Conservation (phyloP, 2,329 filamentous ascomycete genomes). For the Hypoxylon rubiginosum region DNA sequence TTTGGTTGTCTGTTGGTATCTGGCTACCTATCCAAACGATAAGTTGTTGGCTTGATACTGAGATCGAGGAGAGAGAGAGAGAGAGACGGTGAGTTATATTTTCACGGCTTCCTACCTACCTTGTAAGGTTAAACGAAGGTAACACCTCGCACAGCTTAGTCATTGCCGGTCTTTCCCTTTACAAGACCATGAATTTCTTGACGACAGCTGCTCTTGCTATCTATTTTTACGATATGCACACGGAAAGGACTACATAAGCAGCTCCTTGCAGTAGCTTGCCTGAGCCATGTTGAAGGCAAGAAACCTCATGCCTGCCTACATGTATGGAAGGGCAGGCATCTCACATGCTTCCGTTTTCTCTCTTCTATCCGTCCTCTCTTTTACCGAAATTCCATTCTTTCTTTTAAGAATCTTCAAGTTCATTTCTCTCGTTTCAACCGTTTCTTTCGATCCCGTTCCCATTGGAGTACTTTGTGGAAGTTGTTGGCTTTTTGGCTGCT, state of each 20-base stretch:
- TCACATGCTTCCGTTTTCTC: not conserved
- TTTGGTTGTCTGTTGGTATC: constrained; percentile 9
- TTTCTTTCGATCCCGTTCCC: constrained; percentile 35
- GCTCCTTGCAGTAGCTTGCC: not conserved
- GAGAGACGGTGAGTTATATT: not conserved
- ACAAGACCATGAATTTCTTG: not conserved
- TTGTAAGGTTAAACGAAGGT: not conserved
- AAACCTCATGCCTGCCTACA: not conserved
- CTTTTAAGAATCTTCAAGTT: constrained; percentile 26
- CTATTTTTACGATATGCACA: not conserved
- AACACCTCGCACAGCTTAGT: not conserved
- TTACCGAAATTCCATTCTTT: constrained; percentile 6
- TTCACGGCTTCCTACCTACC: not conserved
- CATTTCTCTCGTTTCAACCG: constrained; percentile 40
- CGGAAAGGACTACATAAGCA: not conserved
- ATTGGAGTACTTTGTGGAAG: constrained; percentile 36
- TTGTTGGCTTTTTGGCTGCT: constrained; percentile 28
- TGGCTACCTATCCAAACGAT: not conserved
- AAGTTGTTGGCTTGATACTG: not conserved
- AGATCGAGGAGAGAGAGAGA: not conserved
- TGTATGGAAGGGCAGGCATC: not conserved
- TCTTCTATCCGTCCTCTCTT: not conserved
- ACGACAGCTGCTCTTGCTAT: not conserved
- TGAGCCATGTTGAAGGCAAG: not conserved
- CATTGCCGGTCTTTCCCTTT: not conserved